Percentiles rank a stretch among this genome's conserved stretches.
Conservation (phyloP, 768 basidiomycete genomes). For the Albatrellus ellisii region DNA sequence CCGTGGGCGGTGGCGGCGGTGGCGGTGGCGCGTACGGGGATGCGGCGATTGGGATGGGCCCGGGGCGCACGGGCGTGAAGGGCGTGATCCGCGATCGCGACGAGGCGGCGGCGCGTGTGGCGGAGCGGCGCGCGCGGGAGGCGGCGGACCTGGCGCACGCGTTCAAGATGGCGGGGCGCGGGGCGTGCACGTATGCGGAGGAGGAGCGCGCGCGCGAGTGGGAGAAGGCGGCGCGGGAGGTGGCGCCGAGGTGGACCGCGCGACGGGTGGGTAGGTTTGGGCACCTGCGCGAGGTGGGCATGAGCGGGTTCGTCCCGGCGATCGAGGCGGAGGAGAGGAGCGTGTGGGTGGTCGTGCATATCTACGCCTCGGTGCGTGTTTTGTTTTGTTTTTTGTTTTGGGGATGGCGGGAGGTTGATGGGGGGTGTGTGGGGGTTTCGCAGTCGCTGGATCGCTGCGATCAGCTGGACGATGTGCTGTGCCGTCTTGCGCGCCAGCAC, state of each 20-base stretch:
- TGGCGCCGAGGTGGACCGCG: conserved; percentile 16
- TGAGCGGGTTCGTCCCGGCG: conserved; percentile 57
- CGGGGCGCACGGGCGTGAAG: conserved; percentile 79
- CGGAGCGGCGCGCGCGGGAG: conserved; percentile 39
- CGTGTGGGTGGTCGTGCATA: conserved; percentile 76
- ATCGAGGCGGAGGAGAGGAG: conserved; percentile 59
- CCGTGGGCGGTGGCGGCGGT: conserved; percentile 18
- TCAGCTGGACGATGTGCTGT: conserved; percentile 50
- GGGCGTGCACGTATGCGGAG: conserved; percentile 64
- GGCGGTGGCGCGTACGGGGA: conserved; percentile 26
- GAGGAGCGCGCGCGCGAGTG: conserved; percentile 45
- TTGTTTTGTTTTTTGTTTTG: neutral
- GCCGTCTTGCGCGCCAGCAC: conserved; percentile 54
- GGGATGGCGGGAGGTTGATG: neutral
- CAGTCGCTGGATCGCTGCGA: conserved; percentile 72
- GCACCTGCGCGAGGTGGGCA: conserved; percentile 69
- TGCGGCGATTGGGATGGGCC: conserved; percentile 74
- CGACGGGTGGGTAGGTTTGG: conserved; percentile 50
- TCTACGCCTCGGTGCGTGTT: conserved; percentile 63
- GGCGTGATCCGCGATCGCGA: conserved; percentile 75
- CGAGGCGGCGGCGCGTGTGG: conserved; percentile 47
- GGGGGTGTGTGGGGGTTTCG: neutral
- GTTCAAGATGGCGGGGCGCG: conserved; percentile 55
- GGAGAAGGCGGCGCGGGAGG: conserved; percentile 33
- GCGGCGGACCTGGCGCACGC: conserved; percentile 35